Conservation (phyloP, 2,329 filamentous ascomycete species). For the Rhynchosporium agropyri region DNA sequence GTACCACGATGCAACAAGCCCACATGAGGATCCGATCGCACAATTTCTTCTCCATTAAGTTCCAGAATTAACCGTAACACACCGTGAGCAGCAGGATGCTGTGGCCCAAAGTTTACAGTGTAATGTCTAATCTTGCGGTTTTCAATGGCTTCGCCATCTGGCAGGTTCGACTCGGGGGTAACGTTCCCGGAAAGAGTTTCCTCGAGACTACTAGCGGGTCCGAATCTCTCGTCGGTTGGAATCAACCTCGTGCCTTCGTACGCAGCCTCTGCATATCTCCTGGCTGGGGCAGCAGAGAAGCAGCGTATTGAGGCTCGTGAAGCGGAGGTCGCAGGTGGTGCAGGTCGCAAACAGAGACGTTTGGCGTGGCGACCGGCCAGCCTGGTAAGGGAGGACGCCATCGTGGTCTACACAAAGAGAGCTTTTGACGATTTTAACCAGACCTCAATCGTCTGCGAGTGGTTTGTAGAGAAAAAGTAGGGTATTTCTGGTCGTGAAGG, state of each 20-base stretch:
- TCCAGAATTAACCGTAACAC: conserved; percentile 97
- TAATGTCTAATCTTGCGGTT: conserved; percentile 95
- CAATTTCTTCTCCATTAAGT: conserved; percentile 95
- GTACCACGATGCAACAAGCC: conserved; percentile 95
- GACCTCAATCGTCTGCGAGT: conserved; percentile 33
- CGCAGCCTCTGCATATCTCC: conserved; percentile 61
- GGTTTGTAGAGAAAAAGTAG: conserved; percentile 30
- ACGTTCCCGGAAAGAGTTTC: conserved; percentile 39
- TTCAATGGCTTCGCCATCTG: conserved; percentile 49
- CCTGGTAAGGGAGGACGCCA: conserved; percentile 74
- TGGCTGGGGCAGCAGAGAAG: conserved; percentile 66
- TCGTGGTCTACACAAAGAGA: conserved; percentile 47
- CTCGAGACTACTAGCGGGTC: conserved; percentile 55
- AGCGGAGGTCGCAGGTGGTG: conserved; percentile 42
- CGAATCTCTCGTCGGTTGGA: conserved; percentile 66
- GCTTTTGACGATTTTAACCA: conserved; percentile 31
- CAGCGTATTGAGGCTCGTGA: conserved; percentile 52
- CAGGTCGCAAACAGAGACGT: conserved; percentile 60
- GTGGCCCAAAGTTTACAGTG: conserved; percentile 98
- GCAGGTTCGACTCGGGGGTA: conserved; percentile 44
- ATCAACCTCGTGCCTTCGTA: conserved; percentile 53
- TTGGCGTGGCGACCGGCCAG: conserved; percentile 72
- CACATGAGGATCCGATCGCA: conserved; percentile 95
- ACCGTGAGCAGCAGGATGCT: conserved; percentile 97
- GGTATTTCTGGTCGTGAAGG: conserved; percentile 20